These are phyloP conservation scores for Globisporangium abappressorium DNA, from an alignment of 352 stramenopile genomes.

Conservation along the genomic window DNA sequence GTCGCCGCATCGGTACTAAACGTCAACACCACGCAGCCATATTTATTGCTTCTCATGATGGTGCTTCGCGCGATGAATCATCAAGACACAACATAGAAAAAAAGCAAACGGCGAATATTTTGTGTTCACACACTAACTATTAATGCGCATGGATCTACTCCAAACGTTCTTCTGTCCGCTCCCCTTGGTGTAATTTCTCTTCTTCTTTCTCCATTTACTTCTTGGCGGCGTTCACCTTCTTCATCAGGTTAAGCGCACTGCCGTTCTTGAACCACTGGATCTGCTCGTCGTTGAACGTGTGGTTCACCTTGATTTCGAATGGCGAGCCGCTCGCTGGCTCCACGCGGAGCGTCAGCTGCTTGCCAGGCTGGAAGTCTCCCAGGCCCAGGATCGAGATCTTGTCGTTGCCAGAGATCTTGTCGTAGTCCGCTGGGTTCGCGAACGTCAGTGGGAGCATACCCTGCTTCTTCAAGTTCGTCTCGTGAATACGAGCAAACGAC, in stretches of 20 bases:
- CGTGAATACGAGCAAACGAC: constrained; percentile 94
- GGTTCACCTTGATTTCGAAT: constrained; percentile 91
- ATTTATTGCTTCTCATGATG: neutral
- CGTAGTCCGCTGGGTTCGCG: constrained; percentile 90
- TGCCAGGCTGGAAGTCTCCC: constrained; percentile 79
- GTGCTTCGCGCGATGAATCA: too few species aligned
- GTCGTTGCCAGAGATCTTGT: constrained; percentile 91
- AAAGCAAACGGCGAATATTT: constrained; percentile 15
- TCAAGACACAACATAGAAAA: constrained; percentile 19
- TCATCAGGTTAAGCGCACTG: constrained; percentile 94
- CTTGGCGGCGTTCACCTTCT: constrained; percentile 76
- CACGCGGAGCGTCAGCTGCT: constrained; percentile 85
- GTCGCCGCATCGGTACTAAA: constrained; percentile 20
- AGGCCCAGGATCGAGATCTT: constrained; percentile 90
- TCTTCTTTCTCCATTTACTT: constrained; percentile 9
- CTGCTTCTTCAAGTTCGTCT: constrained; percentile 96
- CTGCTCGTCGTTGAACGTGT: constrained; percentile 95
- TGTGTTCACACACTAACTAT: constrained; percentile 14
- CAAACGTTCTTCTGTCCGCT: constrained; percentile 6
- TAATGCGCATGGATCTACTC: constrained; percentile 9
- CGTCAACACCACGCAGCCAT: neutral
- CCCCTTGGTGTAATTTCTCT: neutral
- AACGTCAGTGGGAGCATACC: constrained; percentile 93
- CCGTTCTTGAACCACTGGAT: constrained; percentile 95
- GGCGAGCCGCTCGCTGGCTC: constrained; percentile 53